Evolutionary conservation across 1,139 yeast genomes (phyloP), one percentile per base, ranked within the genome.

Genomic region (Sugiyamaella paludigena): DNA sequence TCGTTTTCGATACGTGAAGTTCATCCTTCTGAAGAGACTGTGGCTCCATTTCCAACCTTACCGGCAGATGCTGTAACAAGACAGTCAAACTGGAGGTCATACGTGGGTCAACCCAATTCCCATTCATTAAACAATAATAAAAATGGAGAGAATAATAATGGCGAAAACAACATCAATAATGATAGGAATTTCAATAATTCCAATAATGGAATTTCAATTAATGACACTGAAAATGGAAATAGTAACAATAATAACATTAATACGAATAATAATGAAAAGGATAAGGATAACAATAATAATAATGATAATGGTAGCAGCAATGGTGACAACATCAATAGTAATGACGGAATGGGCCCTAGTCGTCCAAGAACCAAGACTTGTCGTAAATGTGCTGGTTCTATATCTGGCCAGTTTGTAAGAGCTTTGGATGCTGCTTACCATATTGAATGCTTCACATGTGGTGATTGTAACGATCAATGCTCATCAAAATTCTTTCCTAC

Each of bases 401-500:
- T 89, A 36, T 76, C 83, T 1, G 94, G 95, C 8, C 92, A 87
- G 57, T 83, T 87, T 58, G 94, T 91, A 1, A 78, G 96, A 48
- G 98, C 98, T 0, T 73, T 91, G 59, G 84, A 82, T 41, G 76
- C 77, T 46, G 83, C 88, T 4, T 91, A 79, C 64, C 98, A 91
- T 66, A 86, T 89, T 31, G 84, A 85, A 38, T 91, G 98, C 67
- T 89, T 91, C 65, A 77, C 81, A 7, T 91, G 98, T 66, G 73
- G 80, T 55, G 95, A 86, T 61, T 91, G 98, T 70, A 83, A 83
- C 2, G 74, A 75, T 26, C 84, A 80, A 52, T 87, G 96, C 59
- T 82, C 87, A 1, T 72, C 84, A 24, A 84, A 83, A 60, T 84
- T 84, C 62, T 84, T 84, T 67, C 86, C 89, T 0, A 66, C 73